Evolutionary conservation across 192 early-diverging fungal species (phyloP), one percentile per base, ranked within the genome.

Genomic region (Martensiomyces pterosporus): DNA sequence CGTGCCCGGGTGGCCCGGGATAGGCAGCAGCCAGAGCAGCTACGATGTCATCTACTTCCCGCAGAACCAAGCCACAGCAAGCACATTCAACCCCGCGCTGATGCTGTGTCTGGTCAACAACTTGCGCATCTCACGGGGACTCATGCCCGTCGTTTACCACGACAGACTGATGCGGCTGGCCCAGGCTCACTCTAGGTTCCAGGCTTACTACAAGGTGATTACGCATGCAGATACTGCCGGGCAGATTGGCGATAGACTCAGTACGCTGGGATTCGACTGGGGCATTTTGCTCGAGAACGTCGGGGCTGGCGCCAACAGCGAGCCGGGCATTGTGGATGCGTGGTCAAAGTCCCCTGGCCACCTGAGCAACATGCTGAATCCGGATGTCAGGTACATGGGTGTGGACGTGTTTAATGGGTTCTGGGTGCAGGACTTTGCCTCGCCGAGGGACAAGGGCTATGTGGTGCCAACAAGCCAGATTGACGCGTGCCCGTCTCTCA

Each of bases 391-490:
- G 7, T 74, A 44, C 47, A 41, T 74, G 47, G 64, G 71, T 21
- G 57, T 47, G 9, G 48, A 54, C 0, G 63, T 74, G 2, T 62
- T 55, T 4, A 58, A 43, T 16, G 70, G 70, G 17, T 74, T 54
- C 49, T 74, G 70, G 70, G 70, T 62, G 0, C 70, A 74, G 10
- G 63, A 74, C 32, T 61, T 74, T 47, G 70, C 63, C 2, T 39
- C 55, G 9, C 59, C 66, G 3, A 39, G 55, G 18, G 39, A 57
- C 13, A 56, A 43, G 15, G 33, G 18, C 12, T 43, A 55, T 10
- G 24, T 25, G 3, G 34, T 60, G 0, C 15, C 53, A 5, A 13
- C 17, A 7, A 49, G 41, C 39, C n/a, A 43, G 9, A 43, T 68
- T 17, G 53, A 68, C 1, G 24, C 52, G 14, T 68, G 65, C 23